Conservation (phyloP, 768 basidiomycete genomes). For the Suillus luteus region DNA sequence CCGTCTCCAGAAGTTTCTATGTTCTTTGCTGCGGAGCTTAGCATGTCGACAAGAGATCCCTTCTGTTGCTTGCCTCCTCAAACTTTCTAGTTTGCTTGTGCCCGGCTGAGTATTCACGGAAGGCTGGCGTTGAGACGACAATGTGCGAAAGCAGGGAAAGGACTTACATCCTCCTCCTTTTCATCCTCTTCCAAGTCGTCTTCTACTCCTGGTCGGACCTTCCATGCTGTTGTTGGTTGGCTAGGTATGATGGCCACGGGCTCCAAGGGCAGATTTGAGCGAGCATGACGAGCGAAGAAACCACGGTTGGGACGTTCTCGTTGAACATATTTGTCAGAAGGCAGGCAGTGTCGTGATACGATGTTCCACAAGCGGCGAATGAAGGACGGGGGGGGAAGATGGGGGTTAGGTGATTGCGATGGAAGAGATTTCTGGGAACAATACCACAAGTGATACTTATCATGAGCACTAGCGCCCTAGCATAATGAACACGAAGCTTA, state of each 20-base stretch:
- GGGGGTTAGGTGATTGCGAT: background rate
- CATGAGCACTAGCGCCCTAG: background rate
- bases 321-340: background rate
- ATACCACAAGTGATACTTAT: background rate
- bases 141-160: background rate
- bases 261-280: background rate
- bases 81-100: background rate
- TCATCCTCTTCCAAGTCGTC: background rate
- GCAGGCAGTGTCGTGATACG: background rate
- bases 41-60: background rate
- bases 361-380: background rate
- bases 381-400: background rate
- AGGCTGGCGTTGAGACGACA: background rate
- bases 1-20: background rate
- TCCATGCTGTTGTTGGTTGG: background rate
- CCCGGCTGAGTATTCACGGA: background rate
- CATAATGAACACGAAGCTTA: background rate
- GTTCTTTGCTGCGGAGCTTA: background rate
- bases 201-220: background rate
- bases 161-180: background rate
- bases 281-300: background rate
- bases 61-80: too few relatives aligned
- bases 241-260: background rate
- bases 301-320: too few relatives aligned
- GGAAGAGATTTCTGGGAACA: background rate